Conservation (phyloP, 768 basidiomycete genomes). For the Phylloporus rhodoxanthus region DNA sequence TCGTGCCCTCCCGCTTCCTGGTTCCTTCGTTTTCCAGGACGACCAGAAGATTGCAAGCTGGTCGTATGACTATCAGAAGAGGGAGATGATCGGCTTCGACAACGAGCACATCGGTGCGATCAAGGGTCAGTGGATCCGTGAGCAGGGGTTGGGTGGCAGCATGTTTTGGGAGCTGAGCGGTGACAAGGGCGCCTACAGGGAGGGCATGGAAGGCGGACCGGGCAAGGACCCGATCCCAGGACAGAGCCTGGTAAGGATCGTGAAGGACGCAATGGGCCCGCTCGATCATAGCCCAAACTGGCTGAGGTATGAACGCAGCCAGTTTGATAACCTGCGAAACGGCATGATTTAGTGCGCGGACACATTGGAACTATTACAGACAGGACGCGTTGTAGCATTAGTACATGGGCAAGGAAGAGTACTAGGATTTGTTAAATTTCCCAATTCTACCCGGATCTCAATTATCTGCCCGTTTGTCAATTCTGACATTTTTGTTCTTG, state of each 20-base stretch:
- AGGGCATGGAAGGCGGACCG: constrained; percentile 67
- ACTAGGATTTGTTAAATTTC: not conserved
- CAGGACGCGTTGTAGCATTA: not conserved
- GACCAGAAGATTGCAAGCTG: constrained; percentile 69
- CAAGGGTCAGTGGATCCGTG: constrained; percentile 79
- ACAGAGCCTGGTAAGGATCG: constrained; percentile 62
- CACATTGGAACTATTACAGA: not conserved
- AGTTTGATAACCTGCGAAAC: constrained; percentile 73
- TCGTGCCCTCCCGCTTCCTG: constrained; percentile 76
- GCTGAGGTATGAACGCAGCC: constrained; percentile 69
- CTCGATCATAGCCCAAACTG: constrained; percentile 75
- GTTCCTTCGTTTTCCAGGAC: constrained; percentile 61
- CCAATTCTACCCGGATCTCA: no score
- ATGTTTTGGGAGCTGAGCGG: constrained; percentile 96
- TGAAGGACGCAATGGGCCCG: constrained; percentile 73
- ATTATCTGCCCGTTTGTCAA: not conserved
- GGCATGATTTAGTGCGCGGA: constrained; percentile 44
- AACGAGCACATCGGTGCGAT: constrained; percentile 56
- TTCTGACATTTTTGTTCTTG: not conserved
- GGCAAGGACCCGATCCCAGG: constrained; percentile 74
- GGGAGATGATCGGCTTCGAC: constrained; percentile 84
- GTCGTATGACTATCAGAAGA: constrained; percentile 67
- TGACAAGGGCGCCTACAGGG: constrained; percentile 65
- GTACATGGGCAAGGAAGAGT: not conserved
- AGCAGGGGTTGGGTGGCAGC: constrained; percentile 75